These are phyloP conservation scores for Cerioporus squamosus DNA, from an alignment of 1,284 basidiomycete genomes.

Conservation along the genomic window DNA sequence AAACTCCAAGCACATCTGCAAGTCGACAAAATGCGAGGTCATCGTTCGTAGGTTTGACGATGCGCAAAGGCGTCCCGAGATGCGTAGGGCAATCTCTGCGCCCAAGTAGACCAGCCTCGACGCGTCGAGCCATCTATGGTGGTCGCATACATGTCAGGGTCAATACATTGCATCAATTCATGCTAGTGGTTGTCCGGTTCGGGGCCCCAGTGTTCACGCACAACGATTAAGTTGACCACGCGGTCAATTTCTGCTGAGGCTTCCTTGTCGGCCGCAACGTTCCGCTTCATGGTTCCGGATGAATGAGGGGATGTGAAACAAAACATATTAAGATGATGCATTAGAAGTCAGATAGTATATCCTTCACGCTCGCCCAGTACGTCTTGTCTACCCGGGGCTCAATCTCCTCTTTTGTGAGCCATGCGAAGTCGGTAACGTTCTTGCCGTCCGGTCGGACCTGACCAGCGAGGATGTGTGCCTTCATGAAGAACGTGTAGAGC, in stretches of 20 bases:
- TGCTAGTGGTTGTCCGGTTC: too few species aligned
- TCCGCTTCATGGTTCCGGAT: too few species aligned
- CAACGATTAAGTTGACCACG: too few species aligned
- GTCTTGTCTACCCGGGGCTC: slow-evolving; percentile 59
- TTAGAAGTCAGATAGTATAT: slow-evolving; percentile 79
- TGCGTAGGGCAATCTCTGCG: slow-evolving; percentile 56
- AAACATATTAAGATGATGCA: slow-evolving; percentile 22
- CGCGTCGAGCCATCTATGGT: too few species aligned
- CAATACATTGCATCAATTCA: too few species aligned
- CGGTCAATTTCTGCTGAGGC: too few species aligned
- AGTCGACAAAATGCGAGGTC: slow-evolving; percentile 84
- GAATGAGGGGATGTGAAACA: slow-evolving; percentile 10
- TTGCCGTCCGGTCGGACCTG: slow-evolving; percentile 63
- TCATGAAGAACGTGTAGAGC: slow-evolving; percentile 72
- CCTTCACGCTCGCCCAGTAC: slow-evolving; percentile 81
- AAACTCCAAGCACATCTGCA: slow-evolving; percentile 87
- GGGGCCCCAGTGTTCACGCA: too few species aligned
- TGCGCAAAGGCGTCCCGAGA: slow-evolving; percentile 70
- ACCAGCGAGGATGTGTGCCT: slow-evolving; percentile 82
- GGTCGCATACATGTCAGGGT: too few species aligned
- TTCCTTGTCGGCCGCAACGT: too few species aligned
- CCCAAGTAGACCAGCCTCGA: slow-evolving; percentile 36
- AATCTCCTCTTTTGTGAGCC: slow-evolving; percentile 91
- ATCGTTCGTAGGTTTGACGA: slow-evolving; percentile 89
- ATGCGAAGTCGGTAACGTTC: slow-evolving; percentile 77